Percentiles rank a stretch among this genome's conserved stretches.
Conservation (phyloP, 805 yeast species). For the Candida bentonensis region DNA sequence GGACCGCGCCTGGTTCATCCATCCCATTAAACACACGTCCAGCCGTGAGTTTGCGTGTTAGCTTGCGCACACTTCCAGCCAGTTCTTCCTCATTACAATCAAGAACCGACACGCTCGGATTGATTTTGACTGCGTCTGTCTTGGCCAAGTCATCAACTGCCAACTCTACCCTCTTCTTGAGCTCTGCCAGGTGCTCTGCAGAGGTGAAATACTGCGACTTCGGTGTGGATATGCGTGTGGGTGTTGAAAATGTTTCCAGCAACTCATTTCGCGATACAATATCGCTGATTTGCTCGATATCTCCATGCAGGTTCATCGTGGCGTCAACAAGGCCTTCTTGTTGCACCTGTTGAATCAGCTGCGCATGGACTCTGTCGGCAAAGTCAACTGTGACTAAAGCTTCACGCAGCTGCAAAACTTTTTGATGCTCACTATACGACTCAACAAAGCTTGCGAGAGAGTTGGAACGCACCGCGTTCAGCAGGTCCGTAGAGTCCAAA, state of each 20-base stretch:
- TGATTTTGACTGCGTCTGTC: not conserved
- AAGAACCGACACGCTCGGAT: not conserved
- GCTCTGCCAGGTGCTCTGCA: not conserved
- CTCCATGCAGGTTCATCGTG: not conserved
- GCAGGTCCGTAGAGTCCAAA: not conserved
- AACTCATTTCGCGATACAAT: not conserved
- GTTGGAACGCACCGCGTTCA: not conserved
- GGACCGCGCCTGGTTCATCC: not conserved
- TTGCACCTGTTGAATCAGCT: not conserved
- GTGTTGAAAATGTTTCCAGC: not conserved
- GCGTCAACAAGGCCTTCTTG: not conserved
- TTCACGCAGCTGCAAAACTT: not conserved
- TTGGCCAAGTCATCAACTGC: not conserved
- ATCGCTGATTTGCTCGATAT: not conserved
- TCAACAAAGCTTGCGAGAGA: not conserved
- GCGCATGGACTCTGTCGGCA: not conserved
- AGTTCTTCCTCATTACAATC: not conserved
- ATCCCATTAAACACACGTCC: not conserved
- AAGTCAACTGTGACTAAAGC: not conserved
- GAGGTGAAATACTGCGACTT: not conserved
- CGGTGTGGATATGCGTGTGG: not conserved
- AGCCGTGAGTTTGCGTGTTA: not conserved
- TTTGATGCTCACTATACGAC: not conserved
- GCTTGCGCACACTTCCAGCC: not conserved
- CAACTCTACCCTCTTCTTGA: not conserved